A percentile compares a stretch with the other conserved stretches of the same genome.
Conservation (phyloP, 768 basidiomycete genomes). For the Chiua virens region DNA sequence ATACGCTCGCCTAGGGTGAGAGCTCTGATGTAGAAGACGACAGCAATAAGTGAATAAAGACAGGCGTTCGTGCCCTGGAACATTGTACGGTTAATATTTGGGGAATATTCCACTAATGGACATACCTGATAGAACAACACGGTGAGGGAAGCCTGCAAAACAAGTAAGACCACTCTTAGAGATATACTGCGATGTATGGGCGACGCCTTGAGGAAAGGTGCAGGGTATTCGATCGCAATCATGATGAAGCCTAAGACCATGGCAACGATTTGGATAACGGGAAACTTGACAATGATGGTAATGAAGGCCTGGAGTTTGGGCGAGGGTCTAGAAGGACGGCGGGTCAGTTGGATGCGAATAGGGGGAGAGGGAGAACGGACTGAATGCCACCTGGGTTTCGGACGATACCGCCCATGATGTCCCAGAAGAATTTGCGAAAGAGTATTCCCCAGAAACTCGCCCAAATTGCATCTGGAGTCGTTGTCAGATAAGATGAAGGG, state of each 20-base stretch:
- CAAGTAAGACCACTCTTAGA: slow-evolving; percentile 59
- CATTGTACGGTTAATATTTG: background rate
- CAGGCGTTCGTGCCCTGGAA: slow-evolving; percentile 82
- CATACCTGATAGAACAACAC: slow-evolving; percentile 76
- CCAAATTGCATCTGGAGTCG: slow-evolving; percentile 68
- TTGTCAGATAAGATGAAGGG: slow-evolving; percentile 9
- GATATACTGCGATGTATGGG: slow-evolving; percentile 66
- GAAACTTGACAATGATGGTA: slow-evolving; percentile 71
- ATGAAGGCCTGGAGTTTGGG: slow-evolving; percentile 63
- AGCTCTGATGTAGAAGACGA: slow-evolving; percentile 65
- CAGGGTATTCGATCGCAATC: slow-evolving; percentile 70
- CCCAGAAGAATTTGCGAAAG: slow-evolving; percentile 96
- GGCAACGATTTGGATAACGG: slow-evolving; percentile 68
- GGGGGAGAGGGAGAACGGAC: slow-evolving; percentile 42
- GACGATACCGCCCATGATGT: slow-evolving; percentile 81
- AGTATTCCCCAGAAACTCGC: slow-evolving; percentile 76
- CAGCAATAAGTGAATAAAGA: slow-evolving; percentile 76
- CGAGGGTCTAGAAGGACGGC: slow-evolving; percentile 48
- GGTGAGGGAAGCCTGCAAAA: slow-evolving; percentile 61
- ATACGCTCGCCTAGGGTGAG: slow-evolving; percentile 67
- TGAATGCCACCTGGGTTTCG: slow-evolving; percentile 79
- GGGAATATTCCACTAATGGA: slow-evolving; percentile 13
- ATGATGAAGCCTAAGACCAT: slow-evolving; percentile 61
- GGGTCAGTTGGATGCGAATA: background rate
- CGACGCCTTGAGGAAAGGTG: slow-evolving; percentile 54